Conservation (phyloP, 805 yeast species). For the Pichia thaimueangensis region DNA sequence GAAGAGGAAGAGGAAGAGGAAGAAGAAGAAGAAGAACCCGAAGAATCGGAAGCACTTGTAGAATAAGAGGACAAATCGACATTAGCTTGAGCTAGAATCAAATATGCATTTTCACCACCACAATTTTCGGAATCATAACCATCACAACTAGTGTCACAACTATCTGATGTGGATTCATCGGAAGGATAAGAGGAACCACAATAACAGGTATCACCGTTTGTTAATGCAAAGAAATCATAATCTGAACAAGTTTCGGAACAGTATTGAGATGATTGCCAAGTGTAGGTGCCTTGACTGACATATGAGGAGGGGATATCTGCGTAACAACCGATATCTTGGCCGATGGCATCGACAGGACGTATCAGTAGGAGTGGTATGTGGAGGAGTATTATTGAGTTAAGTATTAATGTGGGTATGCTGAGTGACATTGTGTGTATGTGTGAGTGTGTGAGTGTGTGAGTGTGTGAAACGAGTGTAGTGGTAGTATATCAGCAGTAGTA, state of each 20-base stretch:
- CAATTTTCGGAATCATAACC: constrained; percentile 63
- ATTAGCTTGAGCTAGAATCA: constrained; percentile 37
- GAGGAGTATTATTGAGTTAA: no score
- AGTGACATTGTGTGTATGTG: background rate
- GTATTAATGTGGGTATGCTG: constrained; percentile 4
- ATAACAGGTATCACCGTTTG: constrained; percentile 52
- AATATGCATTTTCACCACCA: constrained; percentile 44
- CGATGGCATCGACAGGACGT: constrained; percentile 4
- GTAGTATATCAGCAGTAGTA: no score
- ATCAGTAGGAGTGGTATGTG: background rate
- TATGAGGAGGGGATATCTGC: constrained; percentile 32
- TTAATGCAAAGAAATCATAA: constrained; percentile 44
- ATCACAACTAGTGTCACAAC: constrained; percentile 44
- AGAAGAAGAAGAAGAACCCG: background rate
- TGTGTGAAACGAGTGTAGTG: background rate
- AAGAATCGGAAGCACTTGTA: constrained; percentile 1
- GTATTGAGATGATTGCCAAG: constrained; percentile 53
- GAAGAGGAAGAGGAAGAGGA: constrained; percentile 27
- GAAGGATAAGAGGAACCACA: constrained; percentile 51
- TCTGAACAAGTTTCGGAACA: constrained; percentile 41
- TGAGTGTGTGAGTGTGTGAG: background rate
- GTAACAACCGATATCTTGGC: constrained; percentile 33
- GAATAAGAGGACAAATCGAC: constrained; percentile 16
- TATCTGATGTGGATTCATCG: constrained; percentile 19
- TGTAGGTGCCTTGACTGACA: constrained; percentile 40